Evolutionary conservation across 1,139 yeast species (phyloP).

Genomic region (Suhomyces bribrorum): DNA sequence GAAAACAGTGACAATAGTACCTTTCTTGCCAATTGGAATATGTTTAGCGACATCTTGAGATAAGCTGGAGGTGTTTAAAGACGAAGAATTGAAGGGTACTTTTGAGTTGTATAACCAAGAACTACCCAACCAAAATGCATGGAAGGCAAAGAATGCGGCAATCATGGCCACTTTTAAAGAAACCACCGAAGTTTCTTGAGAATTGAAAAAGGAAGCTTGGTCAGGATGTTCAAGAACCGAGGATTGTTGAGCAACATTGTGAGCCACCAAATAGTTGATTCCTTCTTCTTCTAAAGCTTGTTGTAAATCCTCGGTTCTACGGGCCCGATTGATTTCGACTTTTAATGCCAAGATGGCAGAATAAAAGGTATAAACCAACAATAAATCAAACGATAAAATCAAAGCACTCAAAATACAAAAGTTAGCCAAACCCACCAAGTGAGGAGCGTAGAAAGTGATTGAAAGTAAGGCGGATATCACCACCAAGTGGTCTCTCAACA

Average conservation of each 20-base stretch:
- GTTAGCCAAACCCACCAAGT: slow-evolving; percentile 74
- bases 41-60: slow-evolving; percentile 44
- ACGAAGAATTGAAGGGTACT: slow-evolving; percentile 23
- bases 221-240: slow-evolving; percentile 51
- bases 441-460: slow-evolving; percentile 68
- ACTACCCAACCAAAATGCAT: slow-evolving; percentile 73
- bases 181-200: slow-evolving; percentile 45
- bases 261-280: slow-evolving; percentile 67
- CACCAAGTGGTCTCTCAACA: slow-evolving; percentile 77
- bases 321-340: slow-evolving; percentile 86
- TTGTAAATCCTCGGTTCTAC: slow-evolving; percentile 78
- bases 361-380: slow-evolving; percentile 79
- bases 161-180: slow-evolving; percentile 68
- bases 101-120: slow-evolving; percentile 63
- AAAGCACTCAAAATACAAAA: slow-evolving; percentile 79
- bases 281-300: slow-evolving; percentile 94
- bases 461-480: slow-evolving; percentile 73
- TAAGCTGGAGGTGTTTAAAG: slow-evolving; percentile 36
- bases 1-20: slow-evolving; percentile 65
- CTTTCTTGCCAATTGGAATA: slow-evolving; percentile 44
- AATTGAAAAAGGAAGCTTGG: slow-evolving; percentile 29
- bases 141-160: slow-evolving; percentile 68
- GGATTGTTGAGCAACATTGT: slow-evolving; percentile 58
- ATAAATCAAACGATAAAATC: slow-evolving; percentile 70
- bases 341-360: slow-evolving; percentile 85